These are phyloP conservation scores for Phialophora tarda DNA, from an alignment of 2,329 filamentous ascomycete genomes.

Conservation along the genomic window DNA sequence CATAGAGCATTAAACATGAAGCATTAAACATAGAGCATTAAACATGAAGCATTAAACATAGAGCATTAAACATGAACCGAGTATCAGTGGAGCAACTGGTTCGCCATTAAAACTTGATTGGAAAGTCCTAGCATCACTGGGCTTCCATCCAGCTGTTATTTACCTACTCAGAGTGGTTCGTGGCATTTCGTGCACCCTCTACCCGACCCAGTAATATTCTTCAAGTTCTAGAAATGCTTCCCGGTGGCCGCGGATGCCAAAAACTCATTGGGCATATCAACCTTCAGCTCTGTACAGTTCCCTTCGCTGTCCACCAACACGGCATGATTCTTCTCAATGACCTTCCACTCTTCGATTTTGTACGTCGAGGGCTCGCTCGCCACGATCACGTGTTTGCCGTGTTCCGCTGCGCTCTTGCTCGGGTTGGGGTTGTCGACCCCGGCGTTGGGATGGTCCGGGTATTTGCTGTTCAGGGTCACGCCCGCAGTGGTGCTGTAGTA, in stretches of 20 bases:
- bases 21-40: too few relatives aligned
- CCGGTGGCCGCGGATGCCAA: slow-evolving; percentile 31
- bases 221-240: slow-evolving; percentile 21
- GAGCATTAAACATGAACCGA: too few relatives aligned
- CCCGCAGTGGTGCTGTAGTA: slow-evolving; percentile 60
- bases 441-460: slow-evolving; percentile 55
- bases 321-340: slow-evolving; percentile 55
- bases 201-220: not conserved
- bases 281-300: slow-evolving; percentile 17
- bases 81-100: not conserved
- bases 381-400: slow-evolving; percentile 57
- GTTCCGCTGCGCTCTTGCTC: slow-evolving; percentile 47
- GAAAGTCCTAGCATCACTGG: not conserved
- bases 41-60: too few relatives aligned
- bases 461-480: slow-evolving; percentile 60
- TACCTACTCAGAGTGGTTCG: too few relatives aligned
- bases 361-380: slow-evolving; percentile 62
- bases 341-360: slow-evolving; percentile 57
- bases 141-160: not conserved
- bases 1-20: too few relatives aligned
- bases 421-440: slow-evolving; percentile 44
- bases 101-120: too few relatives aligned
- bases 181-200: too few relatives aligned
- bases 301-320: slow-evolving; percentile 52
- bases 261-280: slow-evolving; percentile 26